Conservation (phyloP, 805 yeast species). For the Nakazawaea sp. region DNA sequence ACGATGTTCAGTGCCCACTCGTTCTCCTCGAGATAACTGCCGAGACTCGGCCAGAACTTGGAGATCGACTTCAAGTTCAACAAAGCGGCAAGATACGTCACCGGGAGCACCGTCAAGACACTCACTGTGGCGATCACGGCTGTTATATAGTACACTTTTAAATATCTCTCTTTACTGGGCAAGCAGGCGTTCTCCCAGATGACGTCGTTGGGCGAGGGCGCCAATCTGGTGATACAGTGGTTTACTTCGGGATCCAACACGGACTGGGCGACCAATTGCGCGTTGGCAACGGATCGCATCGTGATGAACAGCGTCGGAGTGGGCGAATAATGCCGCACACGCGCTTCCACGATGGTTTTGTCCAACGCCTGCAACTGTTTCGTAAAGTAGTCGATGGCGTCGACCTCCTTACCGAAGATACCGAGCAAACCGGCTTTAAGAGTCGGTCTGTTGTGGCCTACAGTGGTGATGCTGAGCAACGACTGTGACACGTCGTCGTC, state of each 20-base stretch:
- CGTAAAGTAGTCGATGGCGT: constrained; percentile 75
- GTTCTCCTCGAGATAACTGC: constrained; percentile 53
- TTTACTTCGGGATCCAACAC: constrained; percentile 86
- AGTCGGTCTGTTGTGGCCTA: constrained; percentile 46
- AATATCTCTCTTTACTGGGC: constrained; percentile 63
- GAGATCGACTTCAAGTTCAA: constrained; percentile 73
- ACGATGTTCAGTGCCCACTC: constrained; percentile 73
- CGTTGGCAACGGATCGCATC: constrained; percentile 91
- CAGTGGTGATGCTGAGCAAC: constrained; percentile 9
- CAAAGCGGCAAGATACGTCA: constrained; percentile 76
- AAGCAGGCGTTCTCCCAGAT: constrained; percentile 88
- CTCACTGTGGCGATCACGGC: constrained; percentile 61
- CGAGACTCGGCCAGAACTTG: constrained; percentile 78
- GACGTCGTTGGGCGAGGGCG: constrained; percentile 95
- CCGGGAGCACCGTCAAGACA: constrained; percentile 73
- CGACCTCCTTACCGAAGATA: constrained; percentile 60
- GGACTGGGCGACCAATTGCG: constrained; percentile 96
- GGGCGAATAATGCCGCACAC: constrained; percentile 66
- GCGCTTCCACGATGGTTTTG: constrained; percentile 56
- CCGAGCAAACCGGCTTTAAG: constrained; percentile 57
- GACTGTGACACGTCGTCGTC: constrained; percentile 10
- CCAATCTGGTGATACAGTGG: constrained; percentile 72
- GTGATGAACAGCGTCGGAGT: constrained; percentile 92
- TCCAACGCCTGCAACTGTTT: constrained; percentile 65
- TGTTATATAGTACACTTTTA: constrained; percentile 60